A percentile compares a stretch with the other conserved stretches of the same genome.
Conservation (phyloP, 2,329 filamentous ascomycete species). For the Diplocarpon mali region DNA sequence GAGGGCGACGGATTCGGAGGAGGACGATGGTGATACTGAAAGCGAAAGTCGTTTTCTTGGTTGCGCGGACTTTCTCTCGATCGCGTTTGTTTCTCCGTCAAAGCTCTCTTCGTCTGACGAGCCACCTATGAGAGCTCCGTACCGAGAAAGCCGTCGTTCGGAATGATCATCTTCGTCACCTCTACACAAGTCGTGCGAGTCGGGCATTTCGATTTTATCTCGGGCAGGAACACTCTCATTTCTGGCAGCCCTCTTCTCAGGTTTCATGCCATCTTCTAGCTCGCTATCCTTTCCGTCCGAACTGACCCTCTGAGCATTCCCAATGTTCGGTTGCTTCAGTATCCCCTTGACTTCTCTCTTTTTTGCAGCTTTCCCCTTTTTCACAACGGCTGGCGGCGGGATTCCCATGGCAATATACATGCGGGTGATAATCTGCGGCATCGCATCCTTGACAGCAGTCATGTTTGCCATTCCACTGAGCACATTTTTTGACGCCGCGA, state of each 20-base stretch:
- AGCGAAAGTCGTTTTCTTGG: conserved; percentile 11
- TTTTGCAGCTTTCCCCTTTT: conserved; percentile 12
- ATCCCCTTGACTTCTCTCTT: conserved; percentile 10
- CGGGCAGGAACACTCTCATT: conserved; percentile 7
- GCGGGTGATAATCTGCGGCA: conserved; percentile 29
- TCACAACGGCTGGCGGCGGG: conserved; percentile 14
- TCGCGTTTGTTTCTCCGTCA: conserved; percentile 17
- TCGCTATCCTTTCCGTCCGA: conserved; percentile 5
- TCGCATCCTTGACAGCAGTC: conserved; percentile 37
- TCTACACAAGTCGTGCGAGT: conserved; percentile 4
- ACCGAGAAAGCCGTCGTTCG: conserved; percentile 21
- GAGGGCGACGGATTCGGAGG: conserved; percentile 1
- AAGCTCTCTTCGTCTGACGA: conserved; percentile 26
- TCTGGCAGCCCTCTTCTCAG: neutral
- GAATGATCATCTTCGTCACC: conserved; percentile 16
- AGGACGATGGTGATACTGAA: conserved; percentile 11
- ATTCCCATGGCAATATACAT: conserved; percentile 25
- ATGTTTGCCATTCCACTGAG: conserved; percentile 42
- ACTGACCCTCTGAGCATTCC: conserved; percentile 2
- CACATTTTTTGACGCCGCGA: conserved; percentile 37
- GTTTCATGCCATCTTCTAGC: conserved; percentile 1
- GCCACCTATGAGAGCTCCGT: conserved; percentile 23
- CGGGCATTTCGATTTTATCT: conserved; percentile 8
- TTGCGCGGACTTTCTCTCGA: conserved; percentile 8
- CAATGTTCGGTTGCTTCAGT: conserved; percentile 6